A percentile compares a stretch with the other conserved stretches of the same genome.
phyloP scores from a whole-genome alignment of 2,329 filamentous ascomycete species.

The Phialophora expanda region DNA sequence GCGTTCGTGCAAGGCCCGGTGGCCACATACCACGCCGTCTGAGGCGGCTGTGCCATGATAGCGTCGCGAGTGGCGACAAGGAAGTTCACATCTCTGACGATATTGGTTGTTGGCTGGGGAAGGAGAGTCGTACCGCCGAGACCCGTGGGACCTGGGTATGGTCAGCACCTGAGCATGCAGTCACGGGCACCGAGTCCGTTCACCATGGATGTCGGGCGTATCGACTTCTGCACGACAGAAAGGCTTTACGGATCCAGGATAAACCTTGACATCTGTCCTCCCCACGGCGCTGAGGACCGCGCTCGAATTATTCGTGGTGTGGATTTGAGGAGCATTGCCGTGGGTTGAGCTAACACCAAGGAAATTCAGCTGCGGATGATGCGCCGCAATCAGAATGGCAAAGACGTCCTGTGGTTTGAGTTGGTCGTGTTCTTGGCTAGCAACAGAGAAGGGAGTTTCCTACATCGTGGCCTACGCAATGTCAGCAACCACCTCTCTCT shows the following conservation, averaged over 20 bases:
- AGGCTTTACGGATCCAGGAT: constrained; percentile 73
- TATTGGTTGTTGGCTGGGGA: constrained; percentile 65
- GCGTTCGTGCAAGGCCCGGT: constrained; percentile 88
- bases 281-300: constrained; percentile 83
- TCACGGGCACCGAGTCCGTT: neutral
- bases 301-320: constrained; percentile 84
- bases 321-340: constrained; percentile 81
- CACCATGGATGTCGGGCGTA: constrained; percentile 83
- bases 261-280: constrained; percentile 73
- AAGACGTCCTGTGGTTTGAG: constrained; percentile 73
- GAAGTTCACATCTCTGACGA: constrained; percentile 66
- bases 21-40: constrained; percentile 80
- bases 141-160: constrained; percentile 67
- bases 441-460: neutral
- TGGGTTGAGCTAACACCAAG: constrained; percentile 90
- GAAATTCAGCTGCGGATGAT: constrained; percentile 77
- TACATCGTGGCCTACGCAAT: constrained; percentile 52
- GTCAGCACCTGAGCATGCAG: neutral
- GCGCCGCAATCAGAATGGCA: constrained; percentile 82
- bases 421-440: constrained; percentile 16
- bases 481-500: neutral
- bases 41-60: constrained; percentile 55
- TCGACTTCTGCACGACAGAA: constrained; percentile 75
- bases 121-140: constrained; percentile 86
- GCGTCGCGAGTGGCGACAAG: constrained; percentile 64